Evolutionary conservation across 768 basidiomycete species (phyloP), one percentile per base, ranked within the genome.

Genomic region (Plicaturopsis crispa): DNA sequence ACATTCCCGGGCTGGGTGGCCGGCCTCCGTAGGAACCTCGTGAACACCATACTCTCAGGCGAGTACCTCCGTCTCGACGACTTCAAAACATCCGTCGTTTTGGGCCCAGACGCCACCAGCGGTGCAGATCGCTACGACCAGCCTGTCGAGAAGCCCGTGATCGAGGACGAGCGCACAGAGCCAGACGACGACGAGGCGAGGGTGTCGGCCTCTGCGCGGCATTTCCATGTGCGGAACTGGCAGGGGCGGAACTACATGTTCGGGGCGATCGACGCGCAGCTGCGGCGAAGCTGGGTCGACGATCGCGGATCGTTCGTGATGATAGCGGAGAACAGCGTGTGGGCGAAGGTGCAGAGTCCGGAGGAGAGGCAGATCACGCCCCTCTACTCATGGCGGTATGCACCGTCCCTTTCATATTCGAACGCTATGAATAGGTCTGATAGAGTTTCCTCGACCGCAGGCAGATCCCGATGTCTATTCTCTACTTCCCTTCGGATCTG

Each of bases 191-290:
- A 63, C 32, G 63, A 69, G 44, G 31, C 66, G 10, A 43, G 65
- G 12, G 47, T 62, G 4, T 51, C 54, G 6, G 41, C 53, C 8
- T 46, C 47, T 12, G 52, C 56, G 12, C 53, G 56, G 1, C 49
- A 61, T 5, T 63, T 64, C 59, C 59, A 67, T 35, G 57, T 70
- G 14, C 44, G 52, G 37, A 65, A 64, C 41, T 40, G 24, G 8
- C 45, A 53, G 16, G 50, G 49, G 6, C 51, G 71, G 31, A 52
- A 67, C 20, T 73, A 74, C 47, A 49, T 55, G 1, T 68, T 71
- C 33, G 59, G 56, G 12, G 38, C 46, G 6, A 40, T 72, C 31
- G 52, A 63, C 36, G 60, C 60, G 5, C 63, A 66, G 44, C 40
- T 70, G 26, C 56, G 66, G 10, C 52, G 63, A 17, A 60, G 58